Evolutionary conservation across 2,329 filamentous ascomycete species (phyloP).

Genomic region (Zasmidium citrigriseum): DNA sequence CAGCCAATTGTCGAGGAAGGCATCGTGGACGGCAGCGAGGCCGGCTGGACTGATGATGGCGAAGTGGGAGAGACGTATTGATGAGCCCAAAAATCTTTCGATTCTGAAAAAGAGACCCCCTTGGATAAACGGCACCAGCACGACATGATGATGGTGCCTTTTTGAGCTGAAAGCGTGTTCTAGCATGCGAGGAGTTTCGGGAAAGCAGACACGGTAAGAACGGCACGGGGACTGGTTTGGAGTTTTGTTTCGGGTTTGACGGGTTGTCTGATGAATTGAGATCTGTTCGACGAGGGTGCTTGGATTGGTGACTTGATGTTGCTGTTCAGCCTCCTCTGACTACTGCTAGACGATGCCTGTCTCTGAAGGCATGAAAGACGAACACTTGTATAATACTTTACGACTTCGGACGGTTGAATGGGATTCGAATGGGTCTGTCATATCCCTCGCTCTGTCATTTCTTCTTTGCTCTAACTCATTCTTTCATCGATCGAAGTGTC

Average conservation of each 20-base stretch:
- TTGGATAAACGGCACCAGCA: not conserved
- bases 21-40: slow-evolving; percentile 34
- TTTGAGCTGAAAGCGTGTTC: too few relatives aligned
- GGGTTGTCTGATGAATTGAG: not conserved
- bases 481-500: not conserved
- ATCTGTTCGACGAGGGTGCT: not conserved
- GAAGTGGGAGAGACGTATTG: slow-evolving; percentile 37
- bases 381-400: not conserved
- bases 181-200: not conserved
- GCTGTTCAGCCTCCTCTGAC: too few relatives aligned
- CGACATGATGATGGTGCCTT: not conserved
- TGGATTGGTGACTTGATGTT: not conserved
- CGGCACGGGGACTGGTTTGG: not conserved
- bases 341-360: too few relatives aligned
- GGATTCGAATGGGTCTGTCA: not conserved
- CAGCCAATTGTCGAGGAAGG: slow-evolving; percentile 30
- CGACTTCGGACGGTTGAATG: not conserved
- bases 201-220: not conserved
- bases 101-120: not conserved
- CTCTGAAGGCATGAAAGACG: not conserved
- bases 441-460: not conserved
- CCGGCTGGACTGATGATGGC: slow-evolving; percentile 39
- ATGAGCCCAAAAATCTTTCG: slow-evolving; percentile 6
- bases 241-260: not conserved
- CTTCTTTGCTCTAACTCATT: too few relatives aligned